A percentile compares a stretch with the other conserved stretches of the same genome.
Evolutionary conservation across 495 filamentous ascomycete genomes (phyloP).

Genomic region (Penicillium cataractarum): DNA sequence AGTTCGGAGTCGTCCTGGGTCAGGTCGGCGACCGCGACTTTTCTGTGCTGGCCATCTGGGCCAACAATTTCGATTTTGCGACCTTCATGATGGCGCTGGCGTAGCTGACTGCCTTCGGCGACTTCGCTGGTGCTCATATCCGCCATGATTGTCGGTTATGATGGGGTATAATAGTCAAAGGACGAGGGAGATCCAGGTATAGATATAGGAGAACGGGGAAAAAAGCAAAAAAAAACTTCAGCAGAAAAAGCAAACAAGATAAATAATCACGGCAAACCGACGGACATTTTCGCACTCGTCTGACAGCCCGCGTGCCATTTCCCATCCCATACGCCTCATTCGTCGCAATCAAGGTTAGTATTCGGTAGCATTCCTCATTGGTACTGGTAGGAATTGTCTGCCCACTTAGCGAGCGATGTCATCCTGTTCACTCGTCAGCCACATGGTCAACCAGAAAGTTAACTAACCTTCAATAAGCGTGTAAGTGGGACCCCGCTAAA

Average conservation of each 20-base stretch:
- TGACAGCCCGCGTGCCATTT: constrained; percentile 1
- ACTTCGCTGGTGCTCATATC: constrained; percentile 4
- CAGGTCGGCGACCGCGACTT: constrained; percentile 11
- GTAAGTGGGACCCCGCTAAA: neutral
- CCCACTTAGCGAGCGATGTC: constrained; percentile 4
- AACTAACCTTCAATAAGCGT: constrained; percentile 1
- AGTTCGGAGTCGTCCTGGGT: constrained; percentile 24
- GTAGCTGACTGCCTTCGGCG: neutral
- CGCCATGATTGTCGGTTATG: neutral
- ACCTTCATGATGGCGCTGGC: constrained; percentile 13
- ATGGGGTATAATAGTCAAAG: neutral
- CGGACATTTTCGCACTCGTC: neutral
- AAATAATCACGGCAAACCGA: constrained; percentile 2
- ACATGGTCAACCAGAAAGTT: constrained; percentile 2
- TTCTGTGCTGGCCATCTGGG: constrained; percentile 18
- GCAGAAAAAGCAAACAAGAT: constrained; percentile 3
- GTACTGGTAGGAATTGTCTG: neutral
- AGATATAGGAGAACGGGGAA: neutral
- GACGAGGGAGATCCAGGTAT: neutral
- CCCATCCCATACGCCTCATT: neutral
- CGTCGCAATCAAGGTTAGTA: neutral
- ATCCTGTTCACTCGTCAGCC: constrained; percentile 6
- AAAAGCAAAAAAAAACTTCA: constrained; percentile 1
- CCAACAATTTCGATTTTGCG: constrained; percentile 20
- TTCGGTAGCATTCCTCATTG: neutral